Evolutionary conservation across 805 yeast species (phyloP).

Genomic region (Lipomyces starkeyi): DNA sequence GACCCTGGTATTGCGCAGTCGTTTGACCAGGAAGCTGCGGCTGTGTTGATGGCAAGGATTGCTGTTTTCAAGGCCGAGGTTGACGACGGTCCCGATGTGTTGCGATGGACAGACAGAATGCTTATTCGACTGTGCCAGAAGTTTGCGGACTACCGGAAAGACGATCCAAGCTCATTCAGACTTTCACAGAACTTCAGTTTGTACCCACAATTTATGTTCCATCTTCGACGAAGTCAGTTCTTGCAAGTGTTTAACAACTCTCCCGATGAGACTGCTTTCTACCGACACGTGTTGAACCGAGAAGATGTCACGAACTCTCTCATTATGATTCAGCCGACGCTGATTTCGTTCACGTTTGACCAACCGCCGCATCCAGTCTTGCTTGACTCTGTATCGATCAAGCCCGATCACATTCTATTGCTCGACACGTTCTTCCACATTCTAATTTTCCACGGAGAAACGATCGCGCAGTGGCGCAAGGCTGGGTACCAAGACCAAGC

Average conservation of each 20-base stretch:
- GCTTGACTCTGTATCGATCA: conserved; percentile 89
- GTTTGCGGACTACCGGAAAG: conserved; percentile 91
- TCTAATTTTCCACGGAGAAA: conserved; percentile 91
- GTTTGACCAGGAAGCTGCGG: conserved; percentile 99
- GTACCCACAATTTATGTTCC: conserved; percentile 95
- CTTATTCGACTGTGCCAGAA: conserved; percentile 87
- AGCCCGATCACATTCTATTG: conserved; percentile 83
- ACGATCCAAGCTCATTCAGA: conserved; percentile 80
- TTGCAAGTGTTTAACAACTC: conserved; percentile 96
- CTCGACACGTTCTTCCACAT: conserved; percentile 97
- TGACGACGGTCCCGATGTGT: conserved; percentile 90
- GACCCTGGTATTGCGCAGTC: conserved; percentile 61
- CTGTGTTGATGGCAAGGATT: conserved; percentile 88
- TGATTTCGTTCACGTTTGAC: conserved; percentile 82
- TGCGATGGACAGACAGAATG: conserved; percentile 94
- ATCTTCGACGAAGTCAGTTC: conserved; percentile 94
- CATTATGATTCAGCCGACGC: conserved; percentile 97
- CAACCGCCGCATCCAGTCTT: conserved; percentile 89
- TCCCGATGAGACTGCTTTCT: conserved; percentile 98
- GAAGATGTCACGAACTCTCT: conserved; percentile 93
- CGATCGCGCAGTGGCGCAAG: conserved; percentile 95
- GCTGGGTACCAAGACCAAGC: conserved; percentile 91
- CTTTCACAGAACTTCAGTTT: conserved; percentile 81
- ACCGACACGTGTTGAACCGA: conserved; percentile 87
- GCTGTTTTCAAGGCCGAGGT: conserved; percentile 82